These are phyloP conservation scores for Curvularia hawaiiensis DNA, from an alignment of 2,329 filamentous ascomycete genomes.

Conservation along the genomic window DNA sequence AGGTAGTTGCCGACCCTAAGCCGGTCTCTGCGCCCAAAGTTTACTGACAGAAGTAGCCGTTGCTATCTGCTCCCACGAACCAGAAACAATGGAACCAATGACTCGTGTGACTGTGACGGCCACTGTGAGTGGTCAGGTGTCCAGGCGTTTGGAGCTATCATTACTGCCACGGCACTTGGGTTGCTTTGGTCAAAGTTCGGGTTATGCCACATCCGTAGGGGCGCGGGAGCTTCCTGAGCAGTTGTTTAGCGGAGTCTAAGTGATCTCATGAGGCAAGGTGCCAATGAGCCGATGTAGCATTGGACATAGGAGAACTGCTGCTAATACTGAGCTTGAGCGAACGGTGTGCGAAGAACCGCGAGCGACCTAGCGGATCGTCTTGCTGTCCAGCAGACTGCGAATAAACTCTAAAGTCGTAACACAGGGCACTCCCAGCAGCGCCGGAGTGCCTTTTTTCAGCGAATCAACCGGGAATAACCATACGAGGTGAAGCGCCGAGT, in stretches of 20 bases:
- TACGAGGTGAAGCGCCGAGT: not conserved
- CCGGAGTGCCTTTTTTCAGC: not conserved
- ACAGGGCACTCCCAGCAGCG: not conserved
- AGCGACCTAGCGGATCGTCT: slow-evolving; percentile 3
- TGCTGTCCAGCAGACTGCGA: not conserved
- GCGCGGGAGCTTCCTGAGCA: not conserved
- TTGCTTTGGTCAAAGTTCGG: not conserved
- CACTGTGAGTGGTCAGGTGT: slow-evolving; percentile 5
- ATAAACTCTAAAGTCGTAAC: slow-evolving; percentile 1
- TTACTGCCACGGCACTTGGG: not conserved
- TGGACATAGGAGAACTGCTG: not conserved
- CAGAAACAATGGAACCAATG: not conserved
- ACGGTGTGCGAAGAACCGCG: not conserved
- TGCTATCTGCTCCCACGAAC: slow-evolving; percentile 1
- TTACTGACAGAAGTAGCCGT: slow-evolving; percentile 2
- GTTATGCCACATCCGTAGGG: slow-evolving; percentile 4
- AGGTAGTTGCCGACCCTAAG: slow-evolving; percentile 10
- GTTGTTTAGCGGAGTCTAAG: slow-evolving; percentile 1
- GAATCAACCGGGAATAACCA: not conserved
- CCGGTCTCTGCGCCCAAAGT: slow-evolving; percentile 4
- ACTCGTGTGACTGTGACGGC: slow-evolving; percentile 3
- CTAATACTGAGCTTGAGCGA: slow-evolving; percentile 2
- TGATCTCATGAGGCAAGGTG: not conserved
- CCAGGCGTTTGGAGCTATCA: slow-evolving; percentile 4
- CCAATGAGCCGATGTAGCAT: not conserved